Percentiles rank a stretch among this genome's conserved stretches.
phyloP scores from a whole-genome alignment of 768 basidiomycete species.

The Russula sp. region DNA sequence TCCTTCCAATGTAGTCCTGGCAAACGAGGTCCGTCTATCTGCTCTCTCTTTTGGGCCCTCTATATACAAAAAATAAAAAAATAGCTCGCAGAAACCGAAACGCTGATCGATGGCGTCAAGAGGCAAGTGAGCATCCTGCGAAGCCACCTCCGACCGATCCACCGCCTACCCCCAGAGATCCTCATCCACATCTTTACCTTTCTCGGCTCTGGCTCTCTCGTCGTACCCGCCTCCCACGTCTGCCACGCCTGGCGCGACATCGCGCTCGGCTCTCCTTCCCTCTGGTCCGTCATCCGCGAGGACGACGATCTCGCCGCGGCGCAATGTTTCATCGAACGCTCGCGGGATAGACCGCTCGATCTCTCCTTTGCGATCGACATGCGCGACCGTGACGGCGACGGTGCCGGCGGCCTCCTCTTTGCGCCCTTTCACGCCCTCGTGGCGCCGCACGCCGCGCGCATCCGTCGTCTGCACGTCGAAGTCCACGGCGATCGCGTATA shows the following conservation, averaged over 20 bases:
- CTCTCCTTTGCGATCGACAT: slow-evolving; percentile 1
- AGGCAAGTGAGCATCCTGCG: background rate
- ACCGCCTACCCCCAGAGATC: slow-evolving; percentile 10
- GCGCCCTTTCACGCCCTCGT: background rate
- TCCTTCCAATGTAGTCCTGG: background rate
- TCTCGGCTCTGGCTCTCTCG: background rate
- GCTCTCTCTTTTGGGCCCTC: no score
- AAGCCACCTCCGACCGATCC: background rate
- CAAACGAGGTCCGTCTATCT: slow-evolving; percentile 8
- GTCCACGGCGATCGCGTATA: slow-evolving; percentile 5
- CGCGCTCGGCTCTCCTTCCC: background rate
- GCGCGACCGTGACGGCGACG: background rate
- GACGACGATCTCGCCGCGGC: background rate
- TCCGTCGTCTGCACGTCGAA: background rate
- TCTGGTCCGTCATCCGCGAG: slow-evolving; percentile 13
- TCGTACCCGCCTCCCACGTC: slow-evolving; percentile 6
- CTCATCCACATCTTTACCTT: slow-evolving; percentile 10
- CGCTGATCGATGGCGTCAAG: background rate
- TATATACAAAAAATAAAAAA: no score
- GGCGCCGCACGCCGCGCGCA: background rate
- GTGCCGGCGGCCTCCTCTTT: no score
- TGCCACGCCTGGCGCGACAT: slow-evolving; percentile 7
- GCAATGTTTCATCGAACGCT: background rate
- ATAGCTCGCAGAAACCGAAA: slow-evolving; percentile 7
- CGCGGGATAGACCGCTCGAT: background rate